Evolutionary conservation across 1,284 basidiomycete species (phyloP).

Genomic region (Leccinum pachyderme): DNA sequence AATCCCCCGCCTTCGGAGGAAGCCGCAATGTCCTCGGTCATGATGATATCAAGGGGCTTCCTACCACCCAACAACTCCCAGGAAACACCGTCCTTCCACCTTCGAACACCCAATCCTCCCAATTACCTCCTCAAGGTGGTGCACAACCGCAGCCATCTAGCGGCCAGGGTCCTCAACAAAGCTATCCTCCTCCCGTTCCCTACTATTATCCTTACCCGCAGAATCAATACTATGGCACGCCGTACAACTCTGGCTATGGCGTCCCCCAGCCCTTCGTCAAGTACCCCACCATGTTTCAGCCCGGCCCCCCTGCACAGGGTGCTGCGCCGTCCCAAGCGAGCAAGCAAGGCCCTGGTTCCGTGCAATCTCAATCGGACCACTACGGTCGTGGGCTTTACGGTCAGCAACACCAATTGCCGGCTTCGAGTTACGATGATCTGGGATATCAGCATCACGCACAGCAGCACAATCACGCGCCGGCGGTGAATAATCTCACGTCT

Average conservation of each 20-base stretch:
- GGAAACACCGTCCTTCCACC: slow-evolving; percentile 50
- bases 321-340: slow-evolving; percentile 59
- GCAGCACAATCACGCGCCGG: slow-evolving; percentile 52
- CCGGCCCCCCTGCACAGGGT: slow-evolving; percentile 61
- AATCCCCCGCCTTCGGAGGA: slow-evolving; percentile 53
- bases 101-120: slow-evolving; percentile 49
- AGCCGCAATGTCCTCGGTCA: slow-evolving; percentile 62
- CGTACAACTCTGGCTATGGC: slow-evolving; percentile 67
- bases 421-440: slow-evolving; percentile 65
- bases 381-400: slow-evolving; percentile 64
- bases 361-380: slow-evolving; percentile 55
- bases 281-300: slow-evolving; percentile 71
- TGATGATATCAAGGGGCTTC: slow-evolving; percentile 69
- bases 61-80: slow-evolving; percentile 55
- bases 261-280: slow-evolving; percentile 72
- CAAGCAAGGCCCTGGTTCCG: slow-evolving; percentile 58
- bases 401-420: slow-evolving; percentile 52
- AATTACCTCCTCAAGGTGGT: slow-evolving; percentile 45
- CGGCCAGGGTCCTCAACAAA: slow-evolving; percentile 61
- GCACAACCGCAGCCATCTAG: slow-evolving; percentile 56
- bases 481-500: slow-evolving; percentile 49
- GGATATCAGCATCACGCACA: slow-evolving; percentile 55
- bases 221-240: slow-evolving; percentile 69
- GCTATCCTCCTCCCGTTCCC: slow-evolving; percentile 56
- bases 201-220: slow-evolving; percentile 72